These are phyloP conservation scores for Phoenix roebelenii DNA, from an alignment of 176 grass and related monocot genomes.

Conservation along the genomic window DNA sequence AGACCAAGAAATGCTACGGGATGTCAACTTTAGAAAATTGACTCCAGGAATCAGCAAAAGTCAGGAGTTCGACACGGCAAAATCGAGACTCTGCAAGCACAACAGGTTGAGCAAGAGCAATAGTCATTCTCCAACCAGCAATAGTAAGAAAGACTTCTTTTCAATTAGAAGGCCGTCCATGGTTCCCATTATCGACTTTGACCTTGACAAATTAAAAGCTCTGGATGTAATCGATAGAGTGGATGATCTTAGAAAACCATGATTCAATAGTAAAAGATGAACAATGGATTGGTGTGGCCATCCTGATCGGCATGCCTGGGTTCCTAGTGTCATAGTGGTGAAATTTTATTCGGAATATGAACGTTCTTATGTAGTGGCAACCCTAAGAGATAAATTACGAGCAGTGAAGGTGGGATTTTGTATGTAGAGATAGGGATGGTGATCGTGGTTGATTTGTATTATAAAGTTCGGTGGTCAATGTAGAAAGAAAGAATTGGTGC, in stretches of 20 bases:
- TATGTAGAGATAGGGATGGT: slow-evolving; percentile 3
- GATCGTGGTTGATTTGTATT: slow-evolving; percentile 23
- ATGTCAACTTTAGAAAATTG: slow-evolving; percentile 66
- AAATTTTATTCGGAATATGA: slow-evolving; percentile 2
- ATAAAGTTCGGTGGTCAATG: slow-evolving; percentile 5
- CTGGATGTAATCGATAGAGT: slow-evolving; percentile 85
- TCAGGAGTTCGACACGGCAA: slow-evolving; percentile 72
- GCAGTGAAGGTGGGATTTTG: slow-evolving; percentile 10
- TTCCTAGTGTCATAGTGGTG: not conserved
- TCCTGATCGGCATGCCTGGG: not conserved
- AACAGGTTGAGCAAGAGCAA: slow-evolving; percentile 89
- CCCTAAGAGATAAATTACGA: slow-evolving; percentile 21
- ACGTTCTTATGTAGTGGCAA: slow-evolving; percentile 10
- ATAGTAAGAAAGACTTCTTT: slow-evolving; percentile 38
- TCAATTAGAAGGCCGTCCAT: slow-evolving; percentile 46
- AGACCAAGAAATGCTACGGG: slow-evolving; percentile 80
- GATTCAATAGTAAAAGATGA: slow-evolving; percentile 18
- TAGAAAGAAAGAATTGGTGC: slow-evolving; percentile 14
- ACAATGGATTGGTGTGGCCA: slow-evolving; percentile 15
- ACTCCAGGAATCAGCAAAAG: slow-evolving; percentile 92
- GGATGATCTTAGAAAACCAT: slow-evolving; percentile 51
- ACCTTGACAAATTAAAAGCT: slow-evolving; percentile 70
- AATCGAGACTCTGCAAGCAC: slow-evolving; percentile 36
- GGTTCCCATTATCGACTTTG: slow-evolving; percentile 75
- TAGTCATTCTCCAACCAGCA: slow-evolving; percentile 61